Evolutionary conservation across 768 basidiomycete genomes (phyloP), one percentile per base, ranked within the genome.

Genomic region (Auriscalpium vulgare): DNA sequence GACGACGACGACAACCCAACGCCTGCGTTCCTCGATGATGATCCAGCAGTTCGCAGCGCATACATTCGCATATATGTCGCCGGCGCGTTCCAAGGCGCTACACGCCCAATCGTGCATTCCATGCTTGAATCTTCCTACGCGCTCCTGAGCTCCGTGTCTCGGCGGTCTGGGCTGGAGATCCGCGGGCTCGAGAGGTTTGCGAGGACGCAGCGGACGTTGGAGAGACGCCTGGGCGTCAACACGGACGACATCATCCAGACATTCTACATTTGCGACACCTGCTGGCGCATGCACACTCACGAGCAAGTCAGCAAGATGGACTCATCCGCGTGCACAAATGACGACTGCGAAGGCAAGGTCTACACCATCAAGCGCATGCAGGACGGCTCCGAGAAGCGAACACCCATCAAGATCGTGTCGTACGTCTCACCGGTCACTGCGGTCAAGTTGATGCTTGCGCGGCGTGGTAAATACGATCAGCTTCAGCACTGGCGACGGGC

Each of bases 391-490:
- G 47, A 50, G 38, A 63, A 63, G 47, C 53, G 60, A n/a, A 66
- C 56, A 2, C 66, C 66, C 4, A 34, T 51, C 9, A 65, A 63
- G 37, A 58, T 67, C 11, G 37, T 67, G 7, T 64, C 66, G 11
- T 67, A 60, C 47, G 62, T 61, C 1, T 40, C 53, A 19, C 63
- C 61, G 5, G 51, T 63, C 10, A 37, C 43, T 5, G 59, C 48
- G 1, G 55, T 67, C 37, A 58, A 57, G 43, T 57, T 54, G 2
- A 55, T 65, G 45, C 59, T 65, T 2, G 46, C 61, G 2, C 55
- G 60, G 17, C 66, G 59, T 2, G 66, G 66, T 1, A 68, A 68
- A 50, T 62, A 40, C 6, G 63, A 65, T 10, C 58, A 67, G 43
- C 54, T 65, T 37, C 62, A 69, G 52, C 57, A 66, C 34, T 69